phyloP scores from a whole-genome alignment of 148 eudicot genomes.

The Amaranthus palmeri region DNA sequence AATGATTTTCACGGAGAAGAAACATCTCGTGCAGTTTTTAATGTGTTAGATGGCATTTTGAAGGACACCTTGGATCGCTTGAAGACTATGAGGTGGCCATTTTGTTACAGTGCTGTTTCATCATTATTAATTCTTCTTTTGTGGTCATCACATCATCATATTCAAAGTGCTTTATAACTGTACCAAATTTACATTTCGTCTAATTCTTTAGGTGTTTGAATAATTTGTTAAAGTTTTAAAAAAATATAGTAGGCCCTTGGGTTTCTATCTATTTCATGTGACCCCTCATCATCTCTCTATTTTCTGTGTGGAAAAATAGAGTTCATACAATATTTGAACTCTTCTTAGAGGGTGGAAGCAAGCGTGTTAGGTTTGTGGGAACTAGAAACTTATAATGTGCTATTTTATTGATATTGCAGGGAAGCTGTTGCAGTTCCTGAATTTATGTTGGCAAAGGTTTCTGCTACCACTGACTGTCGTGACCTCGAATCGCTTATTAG shows the following conservation, averaged over 20 bases:
- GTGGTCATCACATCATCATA: background rate
- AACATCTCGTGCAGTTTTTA: slow-evolving; percentile 41
- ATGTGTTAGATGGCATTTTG: slow-evolving; percentile 53
- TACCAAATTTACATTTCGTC: background rate
- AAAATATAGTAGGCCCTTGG: background rate
- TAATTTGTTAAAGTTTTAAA: background rate
- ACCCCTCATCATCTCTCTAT: background rate
- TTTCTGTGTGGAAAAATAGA: background rate
- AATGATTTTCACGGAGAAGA: slow-evolving; percentile 28
- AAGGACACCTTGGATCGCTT: slow-evolving; percentile 60
- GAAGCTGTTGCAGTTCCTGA: slow-evolving; percentile 40
- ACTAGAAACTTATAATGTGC: background rate
- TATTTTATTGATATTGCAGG: slow-evolving; percentile 33
- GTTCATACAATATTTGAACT: background rate
- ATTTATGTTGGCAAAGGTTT: slow-evolving; percentile 11
- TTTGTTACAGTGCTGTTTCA: background rate
- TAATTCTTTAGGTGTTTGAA: background rate
- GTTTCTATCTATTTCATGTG: background rate
- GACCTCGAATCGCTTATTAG: slow-evolving; percentile 35
- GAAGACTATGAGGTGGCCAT: slow-evolving; percentile 49
- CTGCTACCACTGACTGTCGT: slow-evolving; percentile 21
- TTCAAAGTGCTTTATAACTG: background rate
- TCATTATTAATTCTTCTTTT: background rate
- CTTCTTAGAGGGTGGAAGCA: background rate
- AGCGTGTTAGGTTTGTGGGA: background rate